Conservation (phyloP, 1,139 yeast species). For the Debaryomyces udenii region DNA sequence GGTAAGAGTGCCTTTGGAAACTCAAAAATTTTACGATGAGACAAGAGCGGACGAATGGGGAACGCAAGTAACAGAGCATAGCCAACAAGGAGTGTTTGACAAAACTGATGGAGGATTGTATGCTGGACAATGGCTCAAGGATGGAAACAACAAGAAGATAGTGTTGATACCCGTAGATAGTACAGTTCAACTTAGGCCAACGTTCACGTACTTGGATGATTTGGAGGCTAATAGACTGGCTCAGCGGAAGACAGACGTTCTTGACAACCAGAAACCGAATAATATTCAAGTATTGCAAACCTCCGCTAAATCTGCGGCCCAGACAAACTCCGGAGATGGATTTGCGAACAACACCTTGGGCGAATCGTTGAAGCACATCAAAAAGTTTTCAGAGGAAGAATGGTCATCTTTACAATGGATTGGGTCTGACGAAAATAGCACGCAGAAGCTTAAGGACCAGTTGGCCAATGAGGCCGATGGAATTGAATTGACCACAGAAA, state of each 20-base stretch:
- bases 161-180: constrained; percentile 68
- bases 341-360: constrained; percentile 68
- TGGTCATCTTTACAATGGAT: constrained; percentile 55
- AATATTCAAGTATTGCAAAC: constrained; percentile 51
- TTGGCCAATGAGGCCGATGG: constrained; percentile 27
- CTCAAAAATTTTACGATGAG: constrained; percentile 64
- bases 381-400: constrained; percentile 74
- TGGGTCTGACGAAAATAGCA: constrained; percentile 38
- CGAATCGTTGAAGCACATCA: constrained; percentile 76
- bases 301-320: constrained; percentile 51
- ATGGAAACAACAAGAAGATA: constrained; percentile 39
- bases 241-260: constrained; percentile 26
- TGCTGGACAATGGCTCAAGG: constrained; percentile 34
- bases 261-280: constrained; percentile 36
- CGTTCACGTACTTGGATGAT: constrained; percentile 74
- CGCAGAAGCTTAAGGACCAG: constrained; percentile 32
- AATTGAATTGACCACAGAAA: constrained; percentile 28
- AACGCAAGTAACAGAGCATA: constrained; percentile 57
- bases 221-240: constrained; percentile 32
- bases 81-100: constrained; percentile 69
- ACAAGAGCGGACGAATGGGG: constrained; percentile 67
- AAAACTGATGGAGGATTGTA: constrained; percentile 55
- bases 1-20: constrained; percentile 71
- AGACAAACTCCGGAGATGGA: constrained; percentile 76
- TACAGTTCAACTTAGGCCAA: constrained; percentile 79